A percentile compares a stretch with the other conserved stretches of the same genome.
Conservation (phyloP, 2,329 filamentous ascomycete species). For the Gremmenia infestans region DNA sequence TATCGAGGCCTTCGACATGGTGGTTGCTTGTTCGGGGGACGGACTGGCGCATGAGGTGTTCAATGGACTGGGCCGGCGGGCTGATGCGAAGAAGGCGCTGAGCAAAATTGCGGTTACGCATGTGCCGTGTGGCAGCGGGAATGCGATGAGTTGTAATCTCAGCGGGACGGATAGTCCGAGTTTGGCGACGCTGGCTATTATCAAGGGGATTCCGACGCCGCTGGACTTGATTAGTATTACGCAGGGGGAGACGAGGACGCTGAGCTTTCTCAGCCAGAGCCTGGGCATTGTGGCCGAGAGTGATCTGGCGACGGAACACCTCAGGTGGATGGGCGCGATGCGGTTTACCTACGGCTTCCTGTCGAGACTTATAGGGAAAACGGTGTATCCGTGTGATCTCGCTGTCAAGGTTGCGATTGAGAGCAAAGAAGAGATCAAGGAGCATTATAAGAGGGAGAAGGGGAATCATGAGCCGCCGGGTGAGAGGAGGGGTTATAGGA, state of each 20-base stretch:
- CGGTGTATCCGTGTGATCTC: slow-evolving; percentile 82
- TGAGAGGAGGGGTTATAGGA: slow-evolving; percentile 27
- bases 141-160: slow-evolving; percentile 87
- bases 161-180: slow-evolving; percentile 74
- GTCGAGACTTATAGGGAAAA: slow-evolving; percentile 69
- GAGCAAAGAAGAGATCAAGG: slow-evolving; percentile 68
- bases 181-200: slow-evolving; percentile 72
- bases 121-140: slow-evolving; percentile 88
- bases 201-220: slow-evolving; percentile 82
- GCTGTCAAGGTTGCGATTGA: slow-evolving; percentile 78
- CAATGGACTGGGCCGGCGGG: slow-evolving; percentile 77
- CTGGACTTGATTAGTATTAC: slow-evolving; percentile 86
- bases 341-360: slow-evolving; percentile 84
- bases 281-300: slow-evolving; percentile 86
- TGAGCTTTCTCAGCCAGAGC: slow-evolving; percentile 89
- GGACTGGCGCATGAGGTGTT: slow-evolving; percentile 90
- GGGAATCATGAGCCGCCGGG: slow-evolving; percentile 25
- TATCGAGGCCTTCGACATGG: slow-evolving; percentile 74
- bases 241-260: slow-evolving; percentile 65
- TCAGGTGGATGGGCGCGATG: slow-evolving; percentile 86
- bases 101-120: slow-evolving; percentile 75
- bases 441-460: slow-evolving; percentile 58
- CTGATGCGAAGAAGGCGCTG: slow-evolving; percentile 71
- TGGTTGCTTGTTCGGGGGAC: slow-evolving; percentile 88
- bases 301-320: slow-evolving; percentile 82